These are phyloP conservation scores for Saccharomycopsis sp. DNA, from an alignment of 805 yeast genomes.

Conservation along the genomic window DNA sequence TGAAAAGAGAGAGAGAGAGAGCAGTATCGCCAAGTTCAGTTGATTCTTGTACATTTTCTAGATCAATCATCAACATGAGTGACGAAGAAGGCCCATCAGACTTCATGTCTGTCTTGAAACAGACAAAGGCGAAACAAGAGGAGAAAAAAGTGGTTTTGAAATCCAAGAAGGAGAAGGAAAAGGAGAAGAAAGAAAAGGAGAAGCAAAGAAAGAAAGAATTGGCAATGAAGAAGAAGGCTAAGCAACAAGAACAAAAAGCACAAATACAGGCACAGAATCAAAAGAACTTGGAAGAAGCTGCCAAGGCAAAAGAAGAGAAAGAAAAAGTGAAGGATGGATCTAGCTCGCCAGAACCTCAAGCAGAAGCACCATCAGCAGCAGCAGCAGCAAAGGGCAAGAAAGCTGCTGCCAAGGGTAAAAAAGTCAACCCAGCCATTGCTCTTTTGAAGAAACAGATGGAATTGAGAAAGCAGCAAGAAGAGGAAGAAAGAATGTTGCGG, in stretches of 20 bases:
- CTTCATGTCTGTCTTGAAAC: constrained; percentile 75
- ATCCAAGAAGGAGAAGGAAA: constrained; percentile 89
- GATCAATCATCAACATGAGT: constrained; percentile 20
- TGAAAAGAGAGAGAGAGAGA: background rate
- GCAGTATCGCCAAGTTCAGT: background rate
- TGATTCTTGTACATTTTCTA: too few species aligned
- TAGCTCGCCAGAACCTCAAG: constrained; percentile 28
- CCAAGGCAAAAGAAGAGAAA: constrained; percentile 30
- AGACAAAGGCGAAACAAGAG: constrained; percentile 69
- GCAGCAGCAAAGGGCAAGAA: constrained; percentile 30
- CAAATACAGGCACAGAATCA: constrained; percentile 37
- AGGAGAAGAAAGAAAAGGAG: constrained; percentile 87
- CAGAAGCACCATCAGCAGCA: constrained; percentile 29
- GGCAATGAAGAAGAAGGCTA: constrained; percentile 77
- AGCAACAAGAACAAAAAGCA: constrained; percentile 51
- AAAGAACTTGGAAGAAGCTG: constrained; percentile 25
- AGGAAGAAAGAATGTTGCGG: constrained; percentile 61
- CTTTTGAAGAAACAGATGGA: constrained; percentile 87
- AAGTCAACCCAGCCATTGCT: constrained; percentile 88
- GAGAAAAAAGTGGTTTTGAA: constrained; percentile 63
- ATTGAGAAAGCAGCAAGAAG: constrained; percentile 78
- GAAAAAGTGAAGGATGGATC: constrained; percentile 25
- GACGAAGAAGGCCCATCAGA: constrained; percentile 44
- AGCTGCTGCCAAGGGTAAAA: constrained; percentile 52
- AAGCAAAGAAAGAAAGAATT: constrained; percentile 86